Evolutionary conservation across 2,329 filamentous ascomycete genomes (phyloP).

Genomic region (Pezicula neosporulosa): DNA sequence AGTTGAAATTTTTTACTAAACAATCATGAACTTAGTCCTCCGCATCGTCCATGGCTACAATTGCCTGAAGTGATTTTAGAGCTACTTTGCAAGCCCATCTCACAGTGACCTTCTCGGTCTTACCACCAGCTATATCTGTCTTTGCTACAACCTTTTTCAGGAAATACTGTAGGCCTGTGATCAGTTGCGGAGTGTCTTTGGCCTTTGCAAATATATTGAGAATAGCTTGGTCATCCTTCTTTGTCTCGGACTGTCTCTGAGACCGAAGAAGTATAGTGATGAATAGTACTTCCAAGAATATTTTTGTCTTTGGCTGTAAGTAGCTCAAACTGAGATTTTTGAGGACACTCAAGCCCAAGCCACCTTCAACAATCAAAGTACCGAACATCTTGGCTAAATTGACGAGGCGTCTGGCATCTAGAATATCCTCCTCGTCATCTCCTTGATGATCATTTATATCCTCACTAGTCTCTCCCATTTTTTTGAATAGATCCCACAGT

Average conservation of each 20-base stretch:
- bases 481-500: conserved; percentile 81
- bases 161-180: conserved; percentile 75
- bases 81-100: conserved; percentile 44
- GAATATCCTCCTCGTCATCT: conserved; percentile 48
- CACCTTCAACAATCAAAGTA: conserved; percentile 56
- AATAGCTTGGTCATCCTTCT: conserved; percentile 54
- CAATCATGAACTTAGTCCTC: neutral
- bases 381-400: conserved; percentile 68
- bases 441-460: conserved; percentile 62
- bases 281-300: conserved; percentile 78
- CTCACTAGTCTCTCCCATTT: conserved; percentile 69
- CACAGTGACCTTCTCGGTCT: conserved; percentile 44
- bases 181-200: conserved; percentile 63
- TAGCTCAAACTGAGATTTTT: conserved; percentile 77
- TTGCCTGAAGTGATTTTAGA: conserved; percentile 26
- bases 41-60: conserved; percentile 15
- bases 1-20: too few relatives aligned
- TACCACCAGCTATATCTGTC: conserved; percentile 50
- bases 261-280: conserved; percentile 71
- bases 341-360: conserved; percentile 53
- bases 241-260: conserved; percentile 43
- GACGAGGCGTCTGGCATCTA: conserved; percentile 56
- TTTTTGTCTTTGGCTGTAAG: conserved; percentile 70
- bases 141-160: conserved; percentile 70
- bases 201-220: conserved; percentile 64